phyloP scores from a whole-genome alignment of 108 stramenopile genomes.

The Fragilaria crotonensis region DNA sequence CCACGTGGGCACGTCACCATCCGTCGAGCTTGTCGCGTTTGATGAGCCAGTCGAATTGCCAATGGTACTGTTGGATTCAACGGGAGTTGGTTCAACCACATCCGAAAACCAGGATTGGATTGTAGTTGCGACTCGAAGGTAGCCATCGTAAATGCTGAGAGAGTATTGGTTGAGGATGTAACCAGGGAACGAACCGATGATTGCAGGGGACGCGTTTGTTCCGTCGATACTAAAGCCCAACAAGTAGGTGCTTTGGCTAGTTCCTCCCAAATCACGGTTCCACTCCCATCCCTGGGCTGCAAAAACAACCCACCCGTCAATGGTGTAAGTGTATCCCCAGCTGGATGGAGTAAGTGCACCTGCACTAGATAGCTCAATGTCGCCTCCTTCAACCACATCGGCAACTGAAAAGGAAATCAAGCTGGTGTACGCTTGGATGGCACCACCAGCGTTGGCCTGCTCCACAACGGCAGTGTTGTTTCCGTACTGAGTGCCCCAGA shows the following conservation, averaged over 20 bases:
- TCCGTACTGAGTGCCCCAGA: neutral
- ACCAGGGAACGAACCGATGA: neutral
- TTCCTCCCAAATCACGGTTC: neutral
- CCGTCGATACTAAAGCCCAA: neutral
- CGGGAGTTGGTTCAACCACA: neutral
- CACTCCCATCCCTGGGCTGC: neutral
- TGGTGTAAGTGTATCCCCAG: neutral
- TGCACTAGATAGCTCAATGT: neutral
- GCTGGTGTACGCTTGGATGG: neutral
- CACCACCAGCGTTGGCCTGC: neutral
- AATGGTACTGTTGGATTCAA: neutral
- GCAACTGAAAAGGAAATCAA: neutral
- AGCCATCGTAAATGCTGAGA: neutral
- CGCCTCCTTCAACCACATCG: neutral
- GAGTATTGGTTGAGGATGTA: conserved; percentile 10
- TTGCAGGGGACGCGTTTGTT: neutral
- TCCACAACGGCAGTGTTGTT: neutral
- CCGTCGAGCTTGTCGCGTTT: neutral
- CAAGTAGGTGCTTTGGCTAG: neutral
- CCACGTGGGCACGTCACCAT: neutral
- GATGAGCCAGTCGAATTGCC: neutral
- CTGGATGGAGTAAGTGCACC: neutral
- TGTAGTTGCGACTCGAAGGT: conserved; percentile 17
- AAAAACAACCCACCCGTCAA: neutral
- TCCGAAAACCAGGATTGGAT: neutral